phyloP scores from a whole-genome alignment of 2,329 filamentous ascomycete species.

The Leptographium lundbergii region DNA sequence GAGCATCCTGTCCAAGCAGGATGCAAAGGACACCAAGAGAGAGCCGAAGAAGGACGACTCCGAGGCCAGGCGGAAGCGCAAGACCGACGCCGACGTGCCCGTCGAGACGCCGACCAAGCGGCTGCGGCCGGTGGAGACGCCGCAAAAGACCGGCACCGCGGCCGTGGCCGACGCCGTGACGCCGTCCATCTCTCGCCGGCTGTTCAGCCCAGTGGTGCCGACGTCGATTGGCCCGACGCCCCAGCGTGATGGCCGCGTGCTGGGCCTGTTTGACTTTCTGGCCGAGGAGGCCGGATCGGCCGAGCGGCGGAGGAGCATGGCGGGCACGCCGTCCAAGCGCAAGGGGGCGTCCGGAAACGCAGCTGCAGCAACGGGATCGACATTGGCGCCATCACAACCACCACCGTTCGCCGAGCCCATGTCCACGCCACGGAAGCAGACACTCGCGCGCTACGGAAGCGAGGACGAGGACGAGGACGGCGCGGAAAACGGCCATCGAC shows the following conservation, averaged over 20 bases:
- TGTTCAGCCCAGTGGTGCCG: conserved; percentile 47
- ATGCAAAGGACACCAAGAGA: conserved; percentile 30
- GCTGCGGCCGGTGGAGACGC: conserved; percentile 32
- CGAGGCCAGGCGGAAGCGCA: conserved; percentile 25
- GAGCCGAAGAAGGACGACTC: conserved; percentile 20
- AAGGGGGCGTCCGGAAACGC: background rate
- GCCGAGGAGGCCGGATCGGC: conserved; percentile 33
- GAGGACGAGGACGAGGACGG: conserved; percentile 9
- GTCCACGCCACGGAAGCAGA: conserved; percentile 35
- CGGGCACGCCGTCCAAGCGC: conserved; percentile 30
- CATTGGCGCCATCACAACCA: conserved; percentile 5
- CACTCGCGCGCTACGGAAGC: conserved; percentile 14
- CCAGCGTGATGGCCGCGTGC: conserved; percentile 62
- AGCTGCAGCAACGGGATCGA: conserved; percentile 1
- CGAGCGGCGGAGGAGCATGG: conserved; percentile 12
- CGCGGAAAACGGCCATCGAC: conserved; percentile 17
- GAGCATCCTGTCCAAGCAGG: conserved; percentile 42
- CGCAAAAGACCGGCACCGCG: conserved; percentile 24
- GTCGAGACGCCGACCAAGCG: conserved; percentile 40
- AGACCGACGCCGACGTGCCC: conserved; percentile 12
- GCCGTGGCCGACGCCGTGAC: conserved; percentile 20
- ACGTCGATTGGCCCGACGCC: conserved; percentile 65
- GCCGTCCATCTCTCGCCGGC: conserved; percentile 41
- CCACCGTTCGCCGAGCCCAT: conserved; percentile 20
- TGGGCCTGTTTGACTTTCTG: conserved; percentile 66